A percentile compares a stretch with the other conserved stretches of the same genome.
Evolutionary conservation across 2,329 filamentous ascomycete species (phyloP).

Genomic region (Colletotrichum sp.): DNA sequence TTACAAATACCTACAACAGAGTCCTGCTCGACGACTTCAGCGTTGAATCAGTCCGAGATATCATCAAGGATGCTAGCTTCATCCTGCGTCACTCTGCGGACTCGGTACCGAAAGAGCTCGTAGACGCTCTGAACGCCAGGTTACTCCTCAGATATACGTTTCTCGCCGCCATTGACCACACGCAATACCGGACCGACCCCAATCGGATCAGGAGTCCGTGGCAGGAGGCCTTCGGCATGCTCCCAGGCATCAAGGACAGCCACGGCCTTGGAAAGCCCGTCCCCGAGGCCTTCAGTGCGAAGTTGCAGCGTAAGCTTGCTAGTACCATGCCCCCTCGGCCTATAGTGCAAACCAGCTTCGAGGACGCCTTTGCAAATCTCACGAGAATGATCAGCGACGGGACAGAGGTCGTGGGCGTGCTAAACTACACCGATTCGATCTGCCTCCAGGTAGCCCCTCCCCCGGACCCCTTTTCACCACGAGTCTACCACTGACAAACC

Average conservation of each 20-base stretch:
- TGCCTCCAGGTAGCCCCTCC: constrained; percentile 65
- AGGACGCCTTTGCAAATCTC: constrained; percentile 74
- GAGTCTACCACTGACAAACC: too few relatives aligned
- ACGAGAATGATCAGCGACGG: constrained; percentile 75
- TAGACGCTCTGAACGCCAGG: constrained; percentile 65
- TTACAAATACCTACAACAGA: constrained; percentile 87
- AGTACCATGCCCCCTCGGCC: constrained; percentile 93
- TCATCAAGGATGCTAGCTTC: constrained; percentile 59
- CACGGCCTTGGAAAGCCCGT: constrained; percentile 68
- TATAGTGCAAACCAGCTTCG: constrained; percentile 78
- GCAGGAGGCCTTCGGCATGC: constrained; percentile 52
- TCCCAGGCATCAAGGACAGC: constrained; percentile 64
- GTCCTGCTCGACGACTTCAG: constrained; percentile 72
- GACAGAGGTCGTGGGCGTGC: constrained; percentile 68
- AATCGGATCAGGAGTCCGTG: constrained; percentile 55
- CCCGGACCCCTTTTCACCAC: neutral
- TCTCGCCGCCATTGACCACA: constrained; percentile 57
- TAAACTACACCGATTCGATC: constrained; percentile 71
- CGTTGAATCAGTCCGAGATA: constrained; percentile 56
- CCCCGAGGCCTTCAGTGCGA: constrained; percentile 83
- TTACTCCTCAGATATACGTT: constrained; percentile 71
- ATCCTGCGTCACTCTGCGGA: constrained; percentile 50
- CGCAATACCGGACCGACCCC: constrained; percentile 47
- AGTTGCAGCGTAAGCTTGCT: constrained; percentile 88
- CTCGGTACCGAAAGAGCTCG: constrained; percentile 44